Conservation (phyloP, 495 filamentous ascomycete genomes). For the Pyrenopolyporus hunteri region DNA sequence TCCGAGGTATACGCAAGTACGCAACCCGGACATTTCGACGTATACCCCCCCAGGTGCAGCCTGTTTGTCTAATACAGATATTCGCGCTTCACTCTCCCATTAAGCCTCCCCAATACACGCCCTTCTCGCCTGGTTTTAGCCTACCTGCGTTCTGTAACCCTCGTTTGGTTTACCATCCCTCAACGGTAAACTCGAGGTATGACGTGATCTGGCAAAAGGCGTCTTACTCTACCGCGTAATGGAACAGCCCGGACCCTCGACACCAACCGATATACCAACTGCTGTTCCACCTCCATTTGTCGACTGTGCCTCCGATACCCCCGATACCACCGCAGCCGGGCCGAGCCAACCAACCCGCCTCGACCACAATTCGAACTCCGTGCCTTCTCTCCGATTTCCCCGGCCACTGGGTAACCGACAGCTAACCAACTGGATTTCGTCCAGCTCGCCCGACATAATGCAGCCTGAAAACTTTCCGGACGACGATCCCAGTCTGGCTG, state of each 20-base stretch:
- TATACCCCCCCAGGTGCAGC: neutral
- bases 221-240: constrained; percentile 50
- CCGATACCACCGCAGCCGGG: constrained; percentile 20
- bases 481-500: constrained; percentile 55
- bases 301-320: constrained; percentile 14
- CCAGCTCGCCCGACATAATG: constrained; percentile 57
- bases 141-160: constrained; percentile 34
- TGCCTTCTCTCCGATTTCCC: constrained; percentile 56
- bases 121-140: constrained; percentile 21
- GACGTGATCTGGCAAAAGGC: constrained; percentile 45
- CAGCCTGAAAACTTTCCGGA: constrained; percentile 48
- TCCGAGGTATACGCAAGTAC: constrained; percentile 1
- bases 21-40: constrained; percentile 16
- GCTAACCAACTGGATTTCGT: constrained; percentile 59
- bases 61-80: constrained; percentile 16
- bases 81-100: constrained; percentile 7
- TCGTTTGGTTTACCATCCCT: constrained; percentile 15
- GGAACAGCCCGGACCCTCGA: constrained; percentile 47
- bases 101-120: constrained; percentile 9
- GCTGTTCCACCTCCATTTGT: constrained; percentile 29
- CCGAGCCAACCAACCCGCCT: constrained; percentile 15
- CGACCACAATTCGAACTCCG: constrained; percentile 40
- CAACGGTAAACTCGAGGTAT: constrained; percentile 41
- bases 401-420: constrained; percentile 53
- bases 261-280: constrained; percentile 35